Conservation (phyloP, 257 asterid species). For the Salvia miltiorrhiza region DNA sequence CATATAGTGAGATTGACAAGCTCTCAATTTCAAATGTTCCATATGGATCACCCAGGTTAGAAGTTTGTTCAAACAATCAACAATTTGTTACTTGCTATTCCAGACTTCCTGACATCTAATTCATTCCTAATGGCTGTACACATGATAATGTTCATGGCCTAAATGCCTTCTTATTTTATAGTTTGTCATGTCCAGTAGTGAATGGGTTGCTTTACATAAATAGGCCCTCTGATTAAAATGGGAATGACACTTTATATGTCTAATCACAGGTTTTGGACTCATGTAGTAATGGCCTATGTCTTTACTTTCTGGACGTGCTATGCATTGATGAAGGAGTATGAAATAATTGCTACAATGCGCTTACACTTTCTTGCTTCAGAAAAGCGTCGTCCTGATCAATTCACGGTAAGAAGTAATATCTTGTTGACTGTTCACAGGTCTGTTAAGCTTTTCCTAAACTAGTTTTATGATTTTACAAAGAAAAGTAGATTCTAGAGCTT, state of each 20-base stretch:
- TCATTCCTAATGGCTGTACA: background rate
- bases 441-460: background rate
- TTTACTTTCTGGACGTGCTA: constrained; percentile 89
- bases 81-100: background rate
- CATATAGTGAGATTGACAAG: constrained; percentile 70
- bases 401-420: constrained; percentile 50
- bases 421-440: constrained; percentile 9
- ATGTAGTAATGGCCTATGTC: constrained; percentile 78
- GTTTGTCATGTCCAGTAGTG: background rate
- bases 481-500: background rate
- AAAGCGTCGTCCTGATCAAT: constrained; percentile 91
- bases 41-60: constrained; percentile 64
- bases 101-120: background rate
- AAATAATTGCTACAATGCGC: constrained; percentile 69
- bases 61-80: constrained; percentile 3
- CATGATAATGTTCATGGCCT: background rate
- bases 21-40: constrained; percentile 95
- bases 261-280: constrained; percentile 83
- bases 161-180: background rate
- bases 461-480: background rate
- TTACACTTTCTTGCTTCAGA: constrained; percentile 85
- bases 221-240: constrained; percentile 9
- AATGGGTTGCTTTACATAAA: background rate
- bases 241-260: constrained; percentile 15
- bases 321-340: constrained; percentile 73